Percentiles rank a stretch among this genome's conserved stretches.
These are phyloP conservation scores for Backusella morwellensis DNA, from an alignment of 192 early-diverging fungal species.

Conservation along the genomic window DNA sequence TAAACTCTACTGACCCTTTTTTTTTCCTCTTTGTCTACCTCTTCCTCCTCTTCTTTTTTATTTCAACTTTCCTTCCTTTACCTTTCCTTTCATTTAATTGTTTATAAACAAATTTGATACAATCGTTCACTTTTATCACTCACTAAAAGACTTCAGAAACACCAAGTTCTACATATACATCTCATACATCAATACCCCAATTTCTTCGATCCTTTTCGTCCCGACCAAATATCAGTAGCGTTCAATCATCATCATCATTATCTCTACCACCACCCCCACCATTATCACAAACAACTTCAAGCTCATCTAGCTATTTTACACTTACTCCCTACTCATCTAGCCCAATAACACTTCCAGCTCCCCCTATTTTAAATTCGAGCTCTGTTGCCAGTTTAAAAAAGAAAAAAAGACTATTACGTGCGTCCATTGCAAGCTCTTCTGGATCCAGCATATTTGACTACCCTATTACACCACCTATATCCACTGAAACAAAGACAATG, in stretches of 20 bases:
- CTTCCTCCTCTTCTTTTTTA: not conserved
- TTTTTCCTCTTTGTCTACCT: not conserved
- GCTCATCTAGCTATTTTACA: not conserved
- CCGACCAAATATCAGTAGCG: not conserved
- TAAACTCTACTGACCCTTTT: not conserved
- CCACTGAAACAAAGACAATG: slow-evolving; percentile 1
- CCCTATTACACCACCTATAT: not conserved
- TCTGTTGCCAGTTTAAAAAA: slow-evolving; percentile 10
- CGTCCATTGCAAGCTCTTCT: slow-evolving; percentile 1
- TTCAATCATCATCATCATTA: not conserved
- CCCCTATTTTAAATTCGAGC: slow-evolving; percentile 3
- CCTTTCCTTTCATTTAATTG: not conserved
- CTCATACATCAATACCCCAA: not conserved
- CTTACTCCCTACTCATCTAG: slow-evolving; percentile 1
- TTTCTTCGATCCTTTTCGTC: not conserved
- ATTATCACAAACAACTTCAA: slow-evolving; percentile 2
- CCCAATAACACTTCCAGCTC: slow-evolving; percentile 6
- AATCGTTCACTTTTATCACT: not conserved
- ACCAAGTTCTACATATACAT: not conserved
- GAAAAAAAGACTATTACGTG: slow-evolving; percentile 3
- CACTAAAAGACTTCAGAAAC: not conserved
- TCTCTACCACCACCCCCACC: not conserved
- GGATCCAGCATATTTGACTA: slow-evolving; percentile 1
- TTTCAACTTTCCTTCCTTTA: not conserved
- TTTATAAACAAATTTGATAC: not conserved